Percentiles rank a stretch among this genome's conserved stretches.
These are phyloP conservation scores for Trichoderma arundinaceum DNA, from an alignment of 2,329 filamentous ascomycete genomes.

Conservation along the genomic window DNA sequence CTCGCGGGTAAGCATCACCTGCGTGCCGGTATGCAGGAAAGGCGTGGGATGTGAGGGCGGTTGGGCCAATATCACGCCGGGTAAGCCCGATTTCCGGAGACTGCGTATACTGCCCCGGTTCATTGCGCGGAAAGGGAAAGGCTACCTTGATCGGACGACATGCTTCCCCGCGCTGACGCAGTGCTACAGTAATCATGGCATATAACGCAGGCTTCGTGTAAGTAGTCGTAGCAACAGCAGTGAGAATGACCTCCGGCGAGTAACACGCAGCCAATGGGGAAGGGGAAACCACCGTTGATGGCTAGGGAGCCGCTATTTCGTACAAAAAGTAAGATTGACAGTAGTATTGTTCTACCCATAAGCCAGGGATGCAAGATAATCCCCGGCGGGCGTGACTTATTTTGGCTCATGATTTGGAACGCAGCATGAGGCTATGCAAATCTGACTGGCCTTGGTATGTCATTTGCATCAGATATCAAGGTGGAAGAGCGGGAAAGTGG, in stretches of 20 bases:
- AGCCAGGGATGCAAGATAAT: constrained; percentile 20
- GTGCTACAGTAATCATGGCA: constrained; percentile 19
- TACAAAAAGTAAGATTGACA: not conserved
- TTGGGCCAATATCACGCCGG: constrained; percentile 6
- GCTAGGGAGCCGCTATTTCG: not conserved
- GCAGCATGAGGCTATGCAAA: constrained; percentile 19
- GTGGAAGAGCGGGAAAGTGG: not conserved
- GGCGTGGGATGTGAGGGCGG: constrained; percentile 18
- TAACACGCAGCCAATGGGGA: not conserved
- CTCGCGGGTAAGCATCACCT: constrained; percentile 21
- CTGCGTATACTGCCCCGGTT: not conserved
- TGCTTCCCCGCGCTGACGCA: constrained; percentile 28
- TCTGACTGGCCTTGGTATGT: not conserved
- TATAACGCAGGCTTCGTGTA: not conserved
- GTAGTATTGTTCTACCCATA: constrained; percentile 9
- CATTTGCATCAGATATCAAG: not conserved
- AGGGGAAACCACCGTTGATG: not conserved
- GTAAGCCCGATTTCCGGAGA: not conserved
- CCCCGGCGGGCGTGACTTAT: not conserved
- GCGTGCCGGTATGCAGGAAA: constrained; percentile 27
- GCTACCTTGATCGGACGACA: constrained; percentile 20
- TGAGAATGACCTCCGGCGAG: not conserved
- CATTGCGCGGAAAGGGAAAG: not conserved
- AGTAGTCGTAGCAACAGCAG: not conserved
- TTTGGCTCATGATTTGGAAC: constrained; percentile 4